Percentiles rank a stretch among this genome's conserved stretches.
Conservation (phyloP, 371 early-diverging fungal genomes). For the Rhizomucor miehei region DNA sequence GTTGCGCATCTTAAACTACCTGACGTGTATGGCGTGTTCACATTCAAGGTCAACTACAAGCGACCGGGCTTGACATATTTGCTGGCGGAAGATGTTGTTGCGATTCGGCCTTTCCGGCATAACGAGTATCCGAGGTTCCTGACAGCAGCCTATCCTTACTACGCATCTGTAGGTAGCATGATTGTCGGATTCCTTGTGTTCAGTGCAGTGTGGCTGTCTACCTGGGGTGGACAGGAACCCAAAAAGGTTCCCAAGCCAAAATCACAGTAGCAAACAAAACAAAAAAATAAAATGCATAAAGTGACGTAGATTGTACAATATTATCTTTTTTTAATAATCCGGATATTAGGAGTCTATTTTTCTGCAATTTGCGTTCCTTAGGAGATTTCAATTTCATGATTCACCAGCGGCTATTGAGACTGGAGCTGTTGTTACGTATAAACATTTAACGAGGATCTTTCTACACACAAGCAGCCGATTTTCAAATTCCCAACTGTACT, state of each 20-base stretch:
- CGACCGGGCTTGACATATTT: slow-evolving; percentile 77
- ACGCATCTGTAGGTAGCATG: slow-evolving; percentile 83
- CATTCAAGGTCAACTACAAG: slow-evolving; percentile 90
- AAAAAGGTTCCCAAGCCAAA: slow-evolving; percentile 8
- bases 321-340: too few species aligned
- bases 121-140: slow-evolving; percentile 95
- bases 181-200: slow-evolving; percentile 83
- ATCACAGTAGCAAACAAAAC: slow-evolving; percentile 9
- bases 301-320: too few species aligned
- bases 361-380: too few species aligned
- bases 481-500: too few species aligned
- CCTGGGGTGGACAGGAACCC: slow-evolving; percentile 31
- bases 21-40: slow-evolving; percentile 95
- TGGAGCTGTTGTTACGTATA: too few species aligned
- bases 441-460: too few species aligned
- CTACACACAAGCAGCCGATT: too few species aligned
- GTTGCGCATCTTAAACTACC: slow-evolving; percentile 72
- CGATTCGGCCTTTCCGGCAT: slow-evolving; percentile 88
- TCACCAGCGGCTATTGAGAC: too few species aligned
- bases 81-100: slow-evolving; percentile 71
- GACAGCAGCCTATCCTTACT: slow-evolving; percentile 91
- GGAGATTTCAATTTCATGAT: too few species aligned
- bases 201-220: slow-evolving; percentile 73
- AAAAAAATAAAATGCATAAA: neutral
- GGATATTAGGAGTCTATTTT: too few species aligned